Evolutionary conservation across 2,329 filamentous ascomycete genomes (phyloP).

Genomic region (Xylariaceae sp.): DNA sequence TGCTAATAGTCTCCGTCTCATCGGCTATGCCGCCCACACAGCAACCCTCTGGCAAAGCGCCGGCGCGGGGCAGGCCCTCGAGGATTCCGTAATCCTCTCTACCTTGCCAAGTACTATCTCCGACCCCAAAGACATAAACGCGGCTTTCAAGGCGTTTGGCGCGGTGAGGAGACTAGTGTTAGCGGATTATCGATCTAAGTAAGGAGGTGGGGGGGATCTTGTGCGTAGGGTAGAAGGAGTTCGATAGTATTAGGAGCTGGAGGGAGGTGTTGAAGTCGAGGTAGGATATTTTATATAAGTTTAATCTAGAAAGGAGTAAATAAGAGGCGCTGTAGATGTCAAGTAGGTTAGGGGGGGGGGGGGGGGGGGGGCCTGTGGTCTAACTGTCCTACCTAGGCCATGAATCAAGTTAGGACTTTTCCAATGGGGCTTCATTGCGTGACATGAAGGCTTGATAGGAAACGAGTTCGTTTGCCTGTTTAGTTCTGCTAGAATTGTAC

Average conservation of each 20-base stretch:
- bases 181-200: constrained; percentile 5
- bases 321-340: no score
- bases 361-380: no score
- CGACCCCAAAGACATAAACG: not conserved
- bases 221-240: constrained; percentile 2
- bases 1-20: constrained; percentile 1
- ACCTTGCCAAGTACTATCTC: not conserved
- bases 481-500: no score
- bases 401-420: no score
- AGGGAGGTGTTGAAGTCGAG: constrained; percentile 1
- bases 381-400: no score
- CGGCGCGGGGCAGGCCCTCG: constrained; percentile 4
- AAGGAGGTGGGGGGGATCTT: constrained; percentile 4
- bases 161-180: constrained; percentile 1
- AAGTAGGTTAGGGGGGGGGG: no score
- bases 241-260: constrained; percentile 9
- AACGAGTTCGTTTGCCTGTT: no score
- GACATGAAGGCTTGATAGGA: no score
- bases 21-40: constrained; percentile 11
- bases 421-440: no score
- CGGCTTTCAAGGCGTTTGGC: not conserved
- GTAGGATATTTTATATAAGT: constrained; percentile 6
- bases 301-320: constrained; percentile 8
- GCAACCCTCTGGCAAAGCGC: constrained; percentile 9
- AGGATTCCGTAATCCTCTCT: constrained; percentile 9